These are phyloP conservation scores for Agroathelia rolfsii DNA, from an alignment of 1,284 basidiomycete genomes.

Conservation along the genomic window DNA sequence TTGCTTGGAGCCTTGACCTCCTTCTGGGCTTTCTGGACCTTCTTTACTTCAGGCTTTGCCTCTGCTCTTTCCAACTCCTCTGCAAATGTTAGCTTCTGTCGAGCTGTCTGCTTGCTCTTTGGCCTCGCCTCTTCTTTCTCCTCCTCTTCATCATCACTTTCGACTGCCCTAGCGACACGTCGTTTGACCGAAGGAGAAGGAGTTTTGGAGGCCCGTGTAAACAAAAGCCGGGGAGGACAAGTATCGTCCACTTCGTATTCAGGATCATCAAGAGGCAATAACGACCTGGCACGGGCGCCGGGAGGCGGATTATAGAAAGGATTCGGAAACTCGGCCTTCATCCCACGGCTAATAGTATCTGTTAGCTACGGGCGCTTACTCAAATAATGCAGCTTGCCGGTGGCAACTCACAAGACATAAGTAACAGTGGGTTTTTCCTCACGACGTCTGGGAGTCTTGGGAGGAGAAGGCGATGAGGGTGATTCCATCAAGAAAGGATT, in stretches of 20 bases:
- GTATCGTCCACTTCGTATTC: conserved; percentile 39
- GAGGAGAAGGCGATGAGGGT: conserved; percentile 13
- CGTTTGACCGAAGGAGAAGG: conserved; percentile 9
- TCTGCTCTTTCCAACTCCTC: too few relatives aligned
- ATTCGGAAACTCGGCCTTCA: conserved; percentile 37
- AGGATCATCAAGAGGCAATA: conserved; percentile 37
- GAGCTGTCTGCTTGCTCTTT: too few relatives aligned
- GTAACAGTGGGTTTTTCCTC: conserved; percentile 40
- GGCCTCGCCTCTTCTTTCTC: too few relatives aligned
- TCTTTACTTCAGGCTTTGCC: too few relatives aligned
- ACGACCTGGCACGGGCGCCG: conserved; percentile 30
- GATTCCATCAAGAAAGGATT: conserved; percentile 32
- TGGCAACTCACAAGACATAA: conserved; percentile 48
- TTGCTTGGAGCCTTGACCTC: too few relatives aligned
- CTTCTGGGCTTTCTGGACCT: too few relatives aligned
- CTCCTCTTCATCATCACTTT: too few relatives aligned
- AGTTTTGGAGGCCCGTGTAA: conserved; percentile 23
- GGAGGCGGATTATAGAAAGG: conserved; percentile 35
- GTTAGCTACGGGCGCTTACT: conserved; percentile 4
- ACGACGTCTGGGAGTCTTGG: conserved; percentile 13
- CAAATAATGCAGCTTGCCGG: too few relatives aligned
- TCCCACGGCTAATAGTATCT: conserved; percentile 38
- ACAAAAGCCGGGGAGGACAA: conserved; percentile 39
- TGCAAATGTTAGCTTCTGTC: too few relatives aligned
- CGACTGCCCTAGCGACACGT: too few relatives aligned